Base-by-base conservation (phyloP, 768 basidiomycete genomes). In the Phlebiopsis flavidoalba region DNA sequence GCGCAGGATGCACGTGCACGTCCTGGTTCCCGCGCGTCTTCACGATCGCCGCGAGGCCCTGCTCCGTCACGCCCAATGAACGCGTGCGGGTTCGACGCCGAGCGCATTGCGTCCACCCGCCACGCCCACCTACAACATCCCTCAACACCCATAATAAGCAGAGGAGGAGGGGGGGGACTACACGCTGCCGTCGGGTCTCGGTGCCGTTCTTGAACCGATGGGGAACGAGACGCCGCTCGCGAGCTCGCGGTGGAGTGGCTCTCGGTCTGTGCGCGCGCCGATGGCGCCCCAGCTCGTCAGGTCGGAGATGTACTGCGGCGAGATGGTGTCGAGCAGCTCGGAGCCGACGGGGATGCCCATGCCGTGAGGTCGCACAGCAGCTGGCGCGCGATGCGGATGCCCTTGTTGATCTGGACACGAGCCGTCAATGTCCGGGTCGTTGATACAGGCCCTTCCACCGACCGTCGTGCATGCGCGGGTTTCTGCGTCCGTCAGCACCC, bases 171-270 rank as follows among this genome's bases (percentile, higher is more conserved):
- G 62, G 35, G 61, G 59, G 46, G 10, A 62, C 68, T 52, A n/a
- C 36, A 72, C 67, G 47, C 86, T 87, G 58, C 97, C 97, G 73
- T 98, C 96, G n/a, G n/a, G n/a, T n/a, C n/a, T n/a, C n/a, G 3
- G 97, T 99, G 57, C 97, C 96, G 72, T 99, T 99, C 76, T 99
- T 99, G 87, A 99, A 99, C 94, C 93, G 64, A 98, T 93, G 21
- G 97, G 95, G 87, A 97, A 98, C 55, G 95, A 97, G 24, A 92
- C 88, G 69, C 95, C 96, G 3, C 91, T 94, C 5, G 94, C 95
- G 49, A 98, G 88, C 74, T 98, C 97, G 60, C 97, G 88, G 70
- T 98, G 97, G 8, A 99, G 85, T 98, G 96, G 3, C 91, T 93
- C 74, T 99, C 97, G 40, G 97, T 99, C 1, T n/a, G 97, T 98